phyloP scores from a whole-genome alignment of 2,329 filamentous ascomycete genomes.

The Juglanconis sp. region DNA sequence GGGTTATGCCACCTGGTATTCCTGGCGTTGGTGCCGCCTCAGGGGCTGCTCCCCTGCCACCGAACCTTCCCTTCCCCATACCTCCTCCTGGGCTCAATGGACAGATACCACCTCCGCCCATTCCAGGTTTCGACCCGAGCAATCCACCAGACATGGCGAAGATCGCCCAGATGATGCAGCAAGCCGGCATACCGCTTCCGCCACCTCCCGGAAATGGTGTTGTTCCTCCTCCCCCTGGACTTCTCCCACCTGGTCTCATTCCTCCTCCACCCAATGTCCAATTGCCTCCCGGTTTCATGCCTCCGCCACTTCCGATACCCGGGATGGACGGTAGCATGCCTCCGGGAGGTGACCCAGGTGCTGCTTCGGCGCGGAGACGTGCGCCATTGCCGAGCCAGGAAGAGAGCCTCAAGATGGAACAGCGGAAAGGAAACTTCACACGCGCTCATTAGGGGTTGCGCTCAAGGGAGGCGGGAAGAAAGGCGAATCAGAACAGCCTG shows the following conservation, averaged over 20 bases:
- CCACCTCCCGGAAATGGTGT: conserved; percentile 36
- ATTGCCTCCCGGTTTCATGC: conserved; percentile 34
- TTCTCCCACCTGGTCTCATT: conserved; percentile 44
- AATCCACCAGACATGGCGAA: conserved; percentile 60
- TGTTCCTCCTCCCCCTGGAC: conserved; percentile 40
- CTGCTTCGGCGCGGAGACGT: conserved; percentile 49
- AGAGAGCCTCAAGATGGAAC: conserved; percentile 76
- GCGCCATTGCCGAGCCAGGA: conserved; percentile 79
- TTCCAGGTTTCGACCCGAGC: conserved; percentile 53
- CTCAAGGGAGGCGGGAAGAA: too few relatives aligned
- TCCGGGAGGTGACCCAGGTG: conserved; percentile 27
- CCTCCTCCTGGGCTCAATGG: conserved; percentile 43
- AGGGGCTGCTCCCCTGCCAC: conserved; percentile 31
- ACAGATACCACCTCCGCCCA: conserved; percentile 32
- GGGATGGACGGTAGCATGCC: conserved; percentile 23
- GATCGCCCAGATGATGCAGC: conserved; percentile 63
- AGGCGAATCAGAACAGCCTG: background rate
- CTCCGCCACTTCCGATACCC: conserved; percentile 35
- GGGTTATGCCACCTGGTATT: conserved; percentile 38
- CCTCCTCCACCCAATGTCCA: conserved; percentile 41
- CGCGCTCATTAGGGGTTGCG: conserved; percentile 38
- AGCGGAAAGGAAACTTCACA: conserved; percentile 63
- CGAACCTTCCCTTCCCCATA: conserved; percentile 53
- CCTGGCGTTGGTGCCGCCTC: conserved; percentile 46
- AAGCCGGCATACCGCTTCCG: conserved; percentile 60